Evolutionary conservation across 306 rosid species (phyloP).

Genomic region (Cyclanthera cordifolia): DNA sequence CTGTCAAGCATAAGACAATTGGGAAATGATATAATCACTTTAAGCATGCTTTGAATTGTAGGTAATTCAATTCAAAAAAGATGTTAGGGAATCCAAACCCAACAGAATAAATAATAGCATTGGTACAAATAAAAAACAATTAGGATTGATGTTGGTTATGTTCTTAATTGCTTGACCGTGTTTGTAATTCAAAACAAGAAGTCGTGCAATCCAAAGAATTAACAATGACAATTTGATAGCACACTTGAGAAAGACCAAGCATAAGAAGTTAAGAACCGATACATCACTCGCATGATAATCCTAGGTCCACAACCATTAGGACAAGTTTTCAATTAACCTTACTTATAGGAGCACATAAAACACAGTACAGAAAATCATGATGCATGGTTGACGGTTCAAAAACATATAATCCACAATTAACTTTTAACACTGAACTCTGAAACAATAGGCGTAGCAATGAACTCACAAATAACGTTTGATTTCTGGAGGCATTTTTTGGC

Average conservation of each 20-base stretch:
- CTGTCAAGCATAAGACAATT: conserved; percentile 25
- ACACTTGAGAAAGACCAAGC: not conserved
- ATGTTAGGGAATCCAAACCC: not conserved
- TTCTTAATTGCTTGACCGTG: not conserved
- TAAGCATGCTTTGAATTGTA: not conserved
- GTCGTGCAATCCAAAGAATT: conserved; percentile 1
- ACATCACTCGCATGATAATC: not conserved
- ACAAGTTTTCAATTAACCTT: not conserved
- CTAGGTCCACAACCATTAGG: not conserved
- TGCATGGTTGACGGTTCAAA: not conserved
- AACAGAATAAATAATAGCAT: not conserved
- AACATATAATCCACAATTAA: not conserved
- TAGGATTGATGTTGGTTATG: not conserved
- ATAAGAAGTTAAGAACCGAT: not conserved
- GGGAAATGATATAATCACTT: not conserved
- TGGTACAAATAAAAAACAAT: not conserved
- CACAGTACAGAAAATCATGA: not conserved
- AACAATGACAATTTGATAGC: not conserved
- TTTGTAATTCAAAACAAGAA: not conserved
- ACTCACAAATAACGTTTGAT: conserved; percentile 85
- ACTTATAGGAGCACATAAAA: no score
- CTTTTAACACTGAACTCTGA: not conserved
- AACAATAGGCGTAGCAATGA: not conserved
- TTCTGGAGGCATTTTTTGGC: conserved; percentile 88
- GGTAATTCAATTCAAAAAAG: not conserved